Conservation (phyloP, 129 eudicot species). For the Chrysanthemum seticuspe region DNA sequence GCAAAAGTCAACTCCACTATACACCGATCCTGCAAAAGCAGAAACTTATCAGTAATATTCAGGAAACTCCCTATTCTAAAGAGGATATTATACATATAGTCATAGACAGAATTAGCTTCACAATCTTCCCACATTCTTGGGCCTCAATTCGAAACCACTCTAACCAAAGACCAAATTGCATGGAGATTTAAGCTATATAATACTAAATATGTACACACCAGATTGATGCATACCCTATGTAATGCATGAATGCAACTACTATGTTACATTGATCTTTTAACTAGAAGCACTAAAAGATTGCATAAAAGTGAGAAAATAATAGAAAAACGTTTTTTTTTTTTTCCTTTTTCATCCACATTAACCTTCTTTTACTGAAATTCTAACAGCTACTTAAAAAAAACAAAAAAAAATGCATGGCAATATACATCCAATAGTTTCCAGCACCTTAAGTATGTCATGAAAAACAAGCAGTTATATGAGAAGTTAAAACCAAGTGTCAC, state of each 20-base stretch:
- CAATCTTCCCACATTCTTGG: background rate
- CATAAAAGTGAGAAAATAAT: background rate
- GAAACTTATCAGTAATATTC: slow-evolving; percentile 14
- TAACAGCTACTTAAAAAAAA: slow-evolving; percentile 11
- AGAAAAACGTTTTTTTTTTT: background rate
- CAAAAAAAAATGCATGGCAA: slow-evolving; percentile 12
- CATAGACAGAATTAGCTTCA: slow-evolving; percentile 3
- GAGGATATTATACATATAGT: background rate
- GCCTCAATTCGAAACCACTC: background rate
- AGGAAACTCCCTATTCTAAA: slow-evolving; percentile 8
- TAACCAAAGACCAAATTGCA: background rate
- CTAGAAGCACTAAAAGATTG: too few relatives aligned
- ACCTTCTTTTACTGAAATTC: slow-evolving; percentile 15
- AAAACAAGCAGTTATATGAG: slow-evolving; percentile 1
- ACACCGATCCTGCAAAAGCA: slow-evolving; percentile 71
- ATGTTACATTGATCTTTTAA: too few relatives aligned
- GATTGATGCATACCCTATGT: slow-evolving; percentile 10
- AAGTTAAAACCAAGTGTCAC: background rate
- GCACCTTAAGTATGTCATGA: background rate
- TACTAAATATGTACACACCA: background rate
- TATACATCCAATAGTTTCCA: slow-evolving; percentile 16
- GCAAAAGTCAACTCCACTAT: slow-evolving; percentile 98
- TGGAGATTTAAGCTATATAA: background rate
- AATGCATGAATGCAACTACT: background rate
- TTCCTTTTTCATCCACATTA: background rate